Conservation (phyloP, 768 basidiomycete genomes). For the Postia placenta region DNA sequence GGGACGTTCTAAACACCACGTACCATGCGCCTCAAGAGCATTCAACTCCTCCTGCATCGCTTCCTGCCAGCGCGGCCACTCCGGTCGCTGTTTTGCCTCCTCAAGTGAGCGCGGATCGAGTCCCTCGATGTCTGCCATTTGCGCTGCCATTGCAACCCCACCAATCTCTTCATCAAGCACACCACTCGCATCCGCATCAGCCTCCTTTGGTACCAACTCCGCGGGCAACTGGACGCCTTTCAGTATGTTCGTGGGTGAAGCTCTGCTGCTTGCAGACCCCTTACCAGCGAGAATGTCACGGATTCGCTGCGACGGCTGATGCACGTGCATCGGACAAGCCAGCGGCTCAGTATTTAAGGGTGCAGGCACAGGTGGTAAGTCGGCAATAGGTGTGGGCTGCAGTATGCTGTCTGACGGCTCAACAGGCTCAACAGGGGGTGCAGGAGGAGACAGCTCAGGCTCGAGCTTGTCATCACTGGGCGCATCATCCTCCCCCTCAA, state of each 20-base stretch:
- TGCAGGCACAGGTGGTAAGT: background rate
- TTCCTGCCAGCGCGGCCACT: conserved; percentile 4
- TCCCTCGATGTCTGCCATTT: conserved; percentile 2
- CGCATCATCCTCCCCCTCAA: background rate
- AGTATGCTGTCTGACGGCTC: background rate
- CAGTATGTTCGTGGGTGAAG: background rate
- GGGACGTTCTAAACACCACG: conserved; percentile 5
- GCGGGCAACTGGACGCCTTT: background rate
- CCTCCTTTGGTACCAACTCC: background rate
- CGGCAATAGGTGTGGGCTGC: background rate
- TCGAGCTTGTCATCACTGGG: background rate
- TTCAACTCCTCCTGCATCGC: conserved; percentile 12
- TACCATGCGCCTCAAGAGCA: conserved; percentile 1
- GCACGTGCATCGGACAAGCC: background rate
- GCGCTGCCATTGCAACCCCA: background rate
- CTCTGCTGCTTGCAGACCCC: background rate
- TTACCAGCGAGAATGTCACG: background rate
- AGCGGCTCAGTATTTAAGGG: background rate
- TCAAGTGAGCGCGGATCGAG: conserved; percentile 4
- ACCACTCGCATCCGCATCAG: background rate
- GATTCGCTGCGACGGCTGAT: background rate
- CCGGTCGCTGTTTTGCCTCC: conserved; percentile 2
- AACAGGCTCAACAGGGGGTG: background rate
- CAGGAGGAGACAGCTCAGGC: background rate
- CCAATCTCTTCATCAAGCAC: background rate